Evolutionary conservation across 768 basidiomycete species (phyloP).

Genomic region (Mycena epipterygia): DNA sequence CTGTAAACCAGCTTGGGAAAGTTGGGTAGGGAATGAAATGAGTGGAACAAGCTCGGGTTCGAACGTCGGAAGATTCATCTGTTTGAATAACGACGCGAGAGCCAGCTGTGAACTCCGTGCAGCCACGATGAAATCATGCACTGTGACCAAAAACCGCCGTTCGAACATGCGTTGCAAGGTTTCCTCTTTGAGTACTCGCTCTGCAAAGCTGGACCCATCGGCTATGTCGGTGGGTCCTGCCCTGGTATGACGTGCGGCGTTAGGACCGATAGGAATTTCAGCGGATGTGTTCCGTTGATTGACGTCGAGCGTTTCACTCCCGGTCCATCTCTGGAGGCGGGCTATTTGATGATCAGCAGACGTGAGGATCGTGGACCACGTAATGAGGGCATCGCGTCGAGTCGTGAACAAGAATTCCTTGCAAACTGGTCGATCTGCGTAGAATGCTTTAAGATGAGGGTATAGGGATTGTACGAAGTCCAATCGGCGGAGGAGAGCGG

Average conservation of each 20-base stretch:
- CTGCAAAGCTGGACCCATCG: slow-evolving; percentile 90
- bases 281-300: slow-evolving; percentile 81
- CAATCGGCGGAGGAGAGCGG: slow-evolving; percentile 77
- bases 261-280: slow-evolving; percentile 62
- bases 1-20: slow-evolving; percentile 92
- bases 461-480: slow-evolving; percentile 91
- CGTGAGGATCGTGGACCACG: slow-evolving; percentile 91
- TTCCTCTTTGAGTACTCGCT: slow-evolving; percentile 95
- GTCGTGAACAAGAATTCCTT: slow-evolving; percentile 76
- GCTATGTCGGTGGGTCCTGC: slow-evolving; percentile 60
- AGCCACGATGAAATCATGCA: slow-evolving; percentile 86
- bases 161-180: slow-evolving; percentile 96
- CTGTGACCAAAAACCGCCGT: slow-evolving; percentile 88
- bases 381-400: slow-evolving; percentile 90
- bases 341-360: slow-evolving; percentile 87
- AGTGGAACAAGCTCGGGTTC: slow-evolving; percentile 90
- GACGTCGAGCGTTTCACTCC: slow-evolving; percentile 91
- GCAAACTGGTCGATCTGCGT: slow-evolving; percentile 81
- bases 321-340: slow-evolving; percentile 93
- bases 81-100: slow-evolving; percentile 78
- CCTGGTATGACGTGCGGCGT: slow-evolving; percentile 44
- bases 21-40: slow-evolving; percentile 96
- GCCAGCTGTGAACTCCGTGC: slow-evolving; percentile 91
- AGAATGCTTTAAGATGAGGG: slow-evolving; percentile 85
- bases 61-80: slow-evolving; percentile 94